These are phyloP conservation scores for Collybia mongolica DNA, from an alignment of 768 basidiomycete genomes.

Conservation along the genomic window DNA sequence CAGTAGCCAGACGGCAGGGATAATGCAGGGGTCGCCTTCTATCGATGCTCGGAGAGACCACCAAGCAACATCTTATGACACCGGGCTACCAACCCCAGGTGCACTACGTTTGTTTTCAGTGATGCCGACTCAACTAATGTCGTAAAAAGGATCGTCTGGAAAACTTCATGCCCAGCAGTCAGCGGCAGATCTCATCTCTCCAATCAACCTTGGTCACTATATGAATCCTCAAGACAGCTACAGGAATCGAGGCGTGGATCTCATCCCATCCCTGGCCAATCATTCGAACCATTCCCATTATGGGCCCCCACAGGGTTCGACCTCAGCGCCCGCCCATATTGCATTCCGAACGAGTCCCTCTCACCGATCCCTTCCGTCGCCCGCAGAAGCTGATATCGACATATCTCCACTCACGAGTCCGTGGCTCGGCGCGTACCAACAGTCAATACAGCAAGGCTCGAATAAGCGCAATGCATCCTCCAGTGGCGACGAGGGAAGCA, in stretches of 20 bases:
- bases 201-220: constrained; percentile 50
- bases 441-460: constrained; percentile 16
- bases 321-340: constrained; percentile 73
- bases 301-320: constrained; percentile 30
- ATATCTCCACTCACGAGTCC: constrained; percentile 81
- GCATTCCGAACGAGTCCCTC: constrained; percentile 55
- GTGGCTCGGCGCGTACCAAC: constrained; percentile 67
- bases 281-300: constrained; percentile 20
- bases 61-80: constrained; percentile 27
- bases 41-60: constrained; percentile 26
- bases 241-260: constrained; percentile 12
- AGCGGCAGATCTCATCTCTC: constrained; percentile 57
- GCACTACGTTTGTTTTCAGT: constrained; percentile 18
- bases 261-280: constrained; percentile 16
- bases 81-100: constrained; percentile 72
- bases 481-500: constrained; percentile 47
- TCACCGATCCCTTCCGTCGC: constrained; percentile 33
- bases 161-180: constrained; percentile 64
- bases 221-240: constrained; percentile 24
- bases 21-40: constrained; percentile 30
- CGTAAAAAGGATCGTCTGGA: constrained; percentile 51
- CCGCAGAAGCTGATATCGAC: constrained; percentile 64
- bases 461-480: constrained; percentile 61
- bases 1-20: constrained; percentile 43
- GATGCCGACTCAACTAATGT: constrained; percentile 1